A percentile compares a stretch with the other conserved stretches of the same genome.
Conservation (phyloP, 2,329 filamentous ascomycete genomes). For the Sphaerulina vaccinii region DNA sequence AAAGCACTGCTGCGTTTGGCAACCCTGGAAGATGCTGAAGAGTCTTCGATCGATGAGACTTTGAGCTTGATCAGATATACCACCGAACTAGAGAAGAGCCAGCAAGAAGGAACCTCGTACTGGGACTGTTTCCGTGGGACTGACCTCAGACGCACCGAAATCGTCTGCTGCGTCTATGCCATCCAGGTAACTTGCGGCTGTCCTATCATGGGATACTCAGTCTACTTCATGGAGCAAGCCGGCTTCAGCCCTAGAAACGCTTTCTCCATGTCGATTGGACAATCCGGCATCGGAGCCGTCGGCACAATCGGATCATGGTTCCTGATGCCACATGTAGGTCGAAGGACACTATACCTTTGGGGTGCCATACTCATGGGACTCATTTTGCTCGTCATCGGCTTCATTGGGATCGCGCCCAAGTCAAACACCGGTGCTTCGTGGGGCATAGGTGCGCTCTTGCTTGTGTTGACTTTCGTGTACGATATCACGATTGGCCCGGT, state of each 20-base stretch:
- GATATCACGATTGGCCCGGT: conserved; percentile 30
- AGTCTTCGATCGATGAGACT: conserved; percentile 26
- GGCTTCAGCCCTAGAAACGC: conserved; percentile 38
- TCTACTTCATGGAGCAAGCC: conserved; percentile 43
- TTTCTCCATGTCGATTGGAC: conserved; percentile 40
- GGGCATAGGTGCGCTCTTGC: conserved; percentile 28
- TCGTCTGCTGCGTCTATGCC: conserved; percentile 24
- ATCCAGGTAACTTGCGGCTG: conserved; percentile 20
- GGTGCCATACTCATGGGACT: conserved; percentile 26
- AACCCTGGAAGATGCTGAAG: conserved; percentile 18
- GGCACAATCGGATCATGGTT: conserved; percentile 36
- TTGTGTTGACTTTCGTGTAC: conserved; percentile 28
- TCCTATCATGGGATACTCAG: conserved; percentile 17
- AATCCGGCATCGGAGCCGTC: conserved; percentile 30
- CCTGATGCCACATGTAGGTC: conserved; percentile 40
- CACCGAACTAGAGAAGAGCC: conserved; percentile 33
- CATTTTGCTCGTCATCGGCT: conserved; percentile 30
- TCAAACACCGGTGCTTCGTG: conserved; percentile 25
- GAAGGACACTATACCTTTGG: conserved; percentile 42
- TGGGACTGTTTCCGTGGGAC: conserved; percentile 39
- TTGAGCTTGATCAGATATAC: conserved; percentile 29
- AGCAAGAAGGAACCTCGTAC: conserved; percentile 30
- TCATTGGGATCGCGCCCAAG: conserved; percentile 20
- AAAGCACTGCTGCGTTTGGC: not conserved
- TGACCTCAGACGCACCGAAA: conserved; percentile 40